phyloP scores from a whole-genome alignment of 1,284 basidiomycete genomes.

The Boletus hoseneyae region DNA sequence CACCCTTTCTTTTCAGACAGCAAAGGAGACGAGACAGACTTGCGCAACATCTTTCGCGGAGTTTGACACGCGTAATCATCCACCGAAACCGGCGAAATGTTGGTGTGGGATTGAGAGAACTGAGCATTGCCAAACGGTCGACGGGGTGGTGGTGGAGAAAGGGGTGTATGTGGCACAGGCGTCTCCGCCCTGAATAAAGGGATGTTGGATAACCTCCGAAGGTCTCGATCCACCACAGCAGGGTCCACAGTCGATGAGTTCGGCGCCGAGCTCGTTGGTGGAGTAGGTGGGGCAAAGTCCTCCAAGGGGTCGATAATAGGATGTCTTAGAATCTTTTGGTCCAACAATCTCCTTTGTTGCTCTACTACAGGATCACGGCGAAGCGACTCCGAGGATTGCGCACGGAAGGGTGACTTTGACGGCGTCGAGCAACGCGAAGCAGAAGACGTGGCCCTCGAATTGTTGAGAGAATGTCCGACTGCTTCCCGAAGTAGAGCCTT shows the following conservation, averaged over 20 bases:
- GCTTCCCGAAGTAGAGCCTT: slow-evolving; percentile 67
- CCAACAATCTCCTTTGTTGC: slow-evolving; percentile 28
- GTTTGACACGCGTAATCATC: slow-evolving; percentile 7
- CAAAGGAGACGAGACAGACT: slow-evolving; percentile 48
- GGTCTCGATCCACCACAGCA: slow-evolving; percentile 23
- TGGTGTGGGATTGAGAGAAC: slow-evolving; percentile 55
- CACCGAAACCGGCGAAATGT: slow-evolving; percentile 33
- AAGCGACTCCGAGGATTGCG: slow-evolving; percentile 37
- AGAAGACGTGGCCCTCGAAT: slow-evolving; percentile 39
- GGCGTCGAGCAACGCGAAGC: slow-evolving; percentile 30
- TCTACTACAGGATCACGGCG: slow-evolving; percentile 25
- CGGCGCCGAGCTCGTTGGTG: slow-evolving; percentile 5
- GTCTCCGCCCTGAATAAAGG: slow-evolving; percentile 48
- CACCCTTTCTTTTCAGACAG: slow-evolving; percentile 44
- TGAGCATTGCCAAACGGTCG: slow-evolving; percentile 44
- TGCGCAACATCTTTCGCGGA: slow-evolving; percentile 33
- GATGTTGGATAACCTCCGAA: slow-evolving; percentile 31
- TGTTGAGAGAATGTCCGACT: slow-evolving; percentile 67
- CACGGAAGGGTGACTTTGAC: slow-evolving; percentile 31
- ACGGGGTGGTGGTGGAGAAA: slow-evolving; percentile 51
- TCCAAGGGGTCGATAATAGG: slow-evolving; percentile 31
- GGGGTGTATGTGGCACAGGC: slow-evolving; percentile 52
- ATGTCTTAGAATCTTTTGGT: slow-evolving; percentile 30
- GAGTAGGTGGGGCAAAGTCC: slow-evolving; percentile 21
- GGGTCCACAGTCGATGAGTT: slow-evolving; percentile 7